phyloP scores from a whole-genome alignment of 495 filamentous ascomycete species.

The Aspergillus nidulans region DNA sequence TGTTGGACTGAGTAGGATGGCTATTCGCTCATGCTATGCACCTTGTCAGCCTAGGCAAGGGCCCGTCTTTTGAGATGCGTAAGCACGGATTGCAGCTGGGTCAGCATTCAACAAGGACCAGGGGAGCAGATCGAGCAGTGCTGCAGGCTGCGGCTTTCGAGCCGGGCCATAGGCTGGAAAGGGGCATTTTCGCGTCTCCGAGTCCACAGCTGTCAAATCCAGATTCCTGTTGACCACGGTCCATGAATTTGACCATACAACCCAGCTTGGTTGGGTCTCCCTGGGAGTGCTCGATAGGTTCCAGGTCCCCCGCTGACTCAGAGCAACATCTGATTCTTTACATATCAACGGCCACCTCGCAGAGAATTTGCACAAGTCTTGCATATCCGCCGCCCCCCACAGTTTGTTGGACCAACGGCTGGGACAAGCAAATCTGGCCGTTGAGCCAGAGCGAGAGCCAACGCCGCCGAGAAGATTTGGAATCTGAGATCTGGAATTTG shows the following conservation, averaged over 20 bases:
- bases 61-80: background rate
- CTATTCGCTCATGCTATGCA: background rate
- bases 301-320: background rate
- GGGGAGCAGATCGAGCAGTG: background rate
- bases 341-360: background rate
- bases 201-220: background rate
- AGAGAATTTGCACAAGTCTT: background rate
- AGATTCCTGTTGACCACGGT: background rate
- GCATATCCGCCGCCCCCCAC: slow-evolving; percentile 1
- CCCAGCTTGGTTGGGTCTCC: too few species aligned
- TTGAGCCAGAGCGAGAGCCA: background rate
- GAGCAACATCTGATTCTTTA: background rate
- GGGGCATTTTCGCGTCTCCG: background rate
- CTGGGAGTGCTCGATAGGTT: background rate
- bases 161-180: background rate
- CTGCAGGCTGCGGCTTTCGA: background rate
- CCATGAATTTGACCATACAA: background rate
- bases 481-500: background rate
- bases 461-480: background rate
- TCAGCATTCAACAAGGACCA: background rate
- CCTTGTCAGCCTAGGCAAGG: background rate
- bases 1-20: background rate
- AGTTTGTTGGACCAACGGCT: slow-evolving; percentile 1
- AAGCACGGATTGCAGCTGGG: background rate
- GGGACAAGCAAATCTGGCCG: background rate